phyloP scores from a whole-genome alignment of 805 yeast species.

The Ogataea parapolymorpha region DNA sequence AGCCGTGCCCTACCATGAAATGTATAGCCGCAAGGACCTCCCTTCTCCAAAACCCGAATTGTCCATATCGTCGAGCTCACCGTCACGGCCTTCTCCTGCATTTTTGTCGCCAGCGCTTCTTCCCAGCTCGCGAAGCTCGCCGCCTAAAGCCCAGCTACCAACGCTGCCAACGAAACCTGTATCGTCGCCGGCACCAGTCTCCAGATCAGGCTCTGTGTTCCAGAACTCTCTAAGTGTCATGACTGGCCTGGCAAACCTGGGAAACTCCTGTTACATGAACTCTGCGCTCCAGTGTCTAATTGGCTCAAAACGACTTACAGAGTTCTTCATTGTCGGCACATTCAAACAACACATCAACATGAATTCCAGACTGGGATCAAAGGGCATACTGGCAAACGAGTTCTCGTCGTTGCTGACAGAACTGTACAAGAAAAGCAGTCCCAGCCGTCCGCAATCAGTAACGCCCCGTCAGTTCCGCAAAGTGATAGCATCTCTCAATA shows the following conservation, averaged over 20 bases:
- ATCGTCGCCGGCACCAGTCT: slow-evolving; percentile 8
- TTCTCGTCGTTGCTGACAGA: slow-evolving; percentile 59
- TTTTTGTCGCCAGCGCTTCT: slow-evolving; percentile 16
- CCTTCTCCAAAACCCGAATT: slow-evolving; percentile 1
- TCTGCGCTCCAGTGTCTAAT: slow-evolving; percentile 82
- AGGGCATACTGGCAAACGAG: slow-evolving; percentile 69
- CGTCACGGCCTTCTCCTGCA: slow-evolving; percentile 22
- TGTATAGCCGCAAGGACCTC: not conserved
- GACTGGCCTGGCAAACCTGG: slow-evolving; percentile 76
- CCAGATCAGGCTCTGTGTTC: slow-evolving; percentile 12
- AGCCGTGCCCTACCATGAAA: slow-evolving; percentile 7
- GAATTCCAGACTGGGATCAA: slow-evolving; percentile 71
- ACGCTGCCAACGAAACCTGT: slow-evolving; percentile 4
- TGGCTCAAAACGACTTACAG: slow-evolving; percentile 64
- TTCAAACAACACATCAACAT: slow-evolving; percentile 69
- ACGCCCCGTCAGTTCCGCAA: slow-evolving; percentile 65
- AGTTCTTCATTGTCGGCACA: slow-evolving; percentile 56
- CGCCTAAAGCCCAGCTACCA: slow-evolving; percentile 13
- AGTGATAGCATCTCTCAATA: slow-evolving; percentile 63
- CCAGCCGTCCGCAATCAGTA: slow-evolving; percentile 33
- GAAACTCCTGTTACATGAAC: slow-evolving; percentile 93
- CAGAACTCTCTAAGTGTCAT: slow-evolving; percentile 38
- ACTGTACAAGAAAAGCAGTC: slow-evolving; percentile 43
- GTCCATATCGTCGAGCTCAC: slow-evolving; percentile 9
- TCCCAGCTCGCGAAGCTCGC: slow-evolving; percentile 11